These are phyloP conservation scores for Aaosphaeria pasadenensis DNA, from an alignment of 2,329 filamentous ascomycete species.

Conservation along the genomic window DNA sequence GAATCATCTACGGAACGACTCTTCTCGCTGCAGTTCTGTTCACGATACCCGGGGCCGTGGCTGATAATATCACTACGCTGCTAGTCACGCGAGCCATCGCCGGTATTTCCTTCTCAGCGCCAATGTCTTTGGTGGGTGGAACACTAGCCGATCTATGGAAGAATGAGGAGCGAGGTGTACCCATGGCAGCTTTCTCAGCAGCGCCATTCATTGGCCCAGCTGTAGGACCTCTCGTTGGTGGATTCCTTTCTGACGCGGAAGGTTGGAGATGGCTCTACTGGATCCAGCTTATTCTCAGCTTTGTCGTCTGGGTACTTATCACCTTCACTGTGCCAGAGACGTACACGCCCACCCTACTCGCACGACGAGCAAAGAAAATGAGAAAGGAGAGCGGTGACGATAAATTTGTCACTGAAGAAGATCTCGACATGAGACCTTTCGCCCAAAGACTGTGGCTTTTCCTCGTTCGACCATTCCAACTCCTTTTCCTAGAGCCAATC, in stretches of 20 bases:
- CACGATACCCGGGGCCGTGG: slow-evolving; percentile 74
- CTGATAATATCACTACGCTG: slow-evolving; percentile 72
- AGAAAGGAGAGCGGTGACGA: slow-evolving; percentile 65
- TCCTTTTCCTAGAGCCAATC: slow-evolving; percentile 80
- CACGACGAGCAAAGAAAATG: slow-evolving; percentile 66
- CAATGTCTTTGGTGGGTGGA: slow-evolving; percentile 82
- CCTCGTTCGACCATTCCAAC: slow-evolving; percentile 77
- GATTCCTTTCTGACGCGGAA: slow-evolving; percentile 63
- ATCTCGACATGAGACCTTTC: slow-evolving; percentile 70
- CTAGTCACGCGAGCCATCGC: slow-evolving; percentile 75
- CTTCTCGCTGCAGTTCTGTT: slow-evolving; percentile 71
- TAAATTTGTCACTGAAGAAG: slow-evolving; percentile 73
- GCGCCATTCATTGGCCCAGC: slow-evolving; percentile 81
- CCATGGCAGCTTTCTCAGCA: slow-evolving; percentile 82
- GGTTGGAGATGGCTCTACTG: slow-evolving; percentile 87
- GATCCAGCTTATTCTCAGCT: slow-evolving; percentile 76
- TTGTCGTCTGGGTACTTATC: slow-evolving; percentile 69
- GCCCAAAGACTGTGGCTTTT: slow-evolving; percentile 69
- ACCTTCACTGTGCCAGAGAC: slow-evolving; percentile 90
- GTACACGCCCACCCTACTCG: slow-evolving; percentile 76
- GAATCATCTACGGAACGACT: slow-evolving; percentile 68
- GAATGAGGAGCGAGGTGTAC: slow-evolving; percentile 78
- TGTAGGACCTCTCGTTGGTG: slow-evolving; percentile 64
- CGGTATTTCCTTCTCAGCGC: slow-evolving; percentile 79
- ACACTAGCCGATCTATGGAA: slow-evolving; percentile 82